Evolutionary conservation across 441 rosid genomes (phyloP).

Genomic region (Daphne laureola): DNA sequence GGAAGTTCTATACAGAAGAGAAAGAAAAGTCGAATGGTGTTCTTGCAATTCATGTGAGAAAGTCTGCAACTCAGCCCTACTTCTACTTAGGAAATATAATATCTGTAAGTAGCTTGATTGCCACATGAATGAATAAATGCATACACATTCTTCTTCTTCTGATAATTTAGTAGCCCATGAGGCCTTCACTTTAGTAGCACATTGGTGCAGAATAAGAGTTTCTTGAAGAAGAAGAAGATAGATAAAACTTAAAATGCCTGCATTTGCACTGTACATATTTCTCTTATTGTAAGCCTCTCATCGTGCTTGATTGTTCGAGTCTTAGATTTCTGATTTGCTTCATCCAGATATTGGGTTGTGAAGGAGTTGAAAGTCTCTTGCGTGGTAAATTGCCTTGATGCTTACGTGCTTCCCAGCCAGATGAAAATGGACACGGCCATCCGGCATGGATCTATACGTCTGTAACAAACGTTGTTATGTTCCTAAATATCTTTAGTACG

Average conservation of each 20-base stretch:
- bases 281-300: neutral
- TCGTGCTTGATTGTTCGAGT: neutral
- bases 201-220: no score
- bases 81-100: conserved; percentile 41
- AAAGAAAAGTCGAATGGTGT: conserved; percentile 66
- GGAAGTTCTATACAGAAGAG: conserved; percentile 66
- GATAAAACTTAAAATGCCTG: neutral
- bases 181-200: no score
- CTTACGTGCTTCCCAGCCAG: neutral
- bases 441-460: no score
- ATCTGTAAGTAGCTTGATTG: conserved; percentile 41
- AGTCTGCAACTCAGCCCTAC: conserved; percentile 50
- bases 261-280: neutral
- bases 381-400: neutral
- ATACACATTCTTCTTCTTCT: no score
- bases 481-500: no score
- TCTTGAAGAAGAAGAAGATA: no score
- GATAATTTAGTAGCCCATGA: no score
- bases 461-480: no score
- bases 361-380: conserved; percentile 16
- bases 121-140: no score
- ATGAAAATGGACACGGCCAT: neutral
- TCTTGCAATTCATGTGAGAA: conserved; percentile 44
- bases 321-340: neutral
- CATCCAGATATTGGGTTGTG: conserved; percentile 16